Evolutionary conservation across 495 filamentous ascomycete species (phyloP).

Genomic region (Rhizodiscina lignyota): DNA sequence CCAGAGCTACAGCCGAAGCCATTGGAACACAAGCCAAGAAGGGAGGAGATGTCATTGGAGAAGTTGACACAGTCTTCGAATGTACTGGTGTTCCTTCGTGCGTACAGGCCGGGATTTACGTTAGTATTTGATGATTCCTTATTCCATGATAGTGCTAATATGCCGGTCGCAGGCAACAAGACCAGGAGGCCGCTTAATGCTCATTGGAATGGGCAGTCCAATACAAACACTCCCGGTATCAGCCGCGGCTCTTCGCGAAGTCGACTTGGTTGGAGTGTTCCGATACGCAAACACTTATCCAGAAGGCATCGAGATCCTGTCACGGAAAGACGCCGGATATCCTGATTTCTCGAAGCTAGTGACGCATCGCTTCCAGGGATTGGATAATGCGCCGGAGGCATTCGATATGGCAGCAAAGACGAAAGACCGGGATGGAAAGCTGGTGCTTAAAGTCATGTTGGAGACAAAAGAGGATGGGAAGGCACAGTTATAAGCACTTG

Average conservation of each 20-base stretch:
- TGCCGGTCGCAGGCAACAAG: slow-evolving; percentile 40
- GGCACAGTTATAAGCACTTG: too few species aligned
- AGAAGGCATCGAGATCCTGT: slow-evolving; percentile 59
- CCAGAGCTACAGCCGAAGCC: slow-evolving; percentile 37
- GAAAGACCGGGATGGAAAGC: slow-evolving; percentile 54
- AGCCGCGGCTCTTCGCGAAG: slow-evolving; percentile 70
- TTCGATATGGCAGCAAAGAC: slow-evolving; percentile 72
- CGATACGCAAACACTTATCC: slow-evolving; percentile 79
- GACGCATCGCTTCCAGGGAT: slow-evolving; percentile 58
- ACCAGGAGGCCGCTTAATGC: slow-evolving; percentile 65
- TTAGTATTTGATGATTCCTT: slow-evolving; percentile 6
- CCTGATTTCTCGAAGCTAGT: slow-evolving; percentile 50
- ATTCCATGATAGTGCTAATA: neutral
- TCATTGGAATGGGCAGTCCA: slow-evolving; percentile 90
- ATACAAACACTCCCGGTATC: slow-evolving; percentile 75
- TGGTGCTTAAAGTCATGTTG: slow-evolving; percentile 79
- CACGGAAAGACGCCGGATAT: slow-evolving; percentile 41
- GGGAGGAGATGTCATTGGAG: slow-evolving; percentile 34
- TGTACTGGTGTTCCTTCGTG: slow-evolving; percentile 82
- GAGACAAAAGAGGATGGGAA: too few species aligned
- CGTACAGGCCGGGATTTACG: slow-evolving; percentile 75
- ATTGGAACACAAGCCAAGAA: slow-evolving; percentile 26
- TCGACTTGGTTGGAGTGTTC: slow-evolving; percentile 87
- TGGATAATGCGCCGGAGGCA: slow-evolving; percentile 46
- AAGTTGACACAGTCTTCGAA: slow-evolving; percentile 70